Evolutionary conservation across 148 eudicot genomes (phyloP).

Genomic region (Amaranthus palmeri): DNA sequence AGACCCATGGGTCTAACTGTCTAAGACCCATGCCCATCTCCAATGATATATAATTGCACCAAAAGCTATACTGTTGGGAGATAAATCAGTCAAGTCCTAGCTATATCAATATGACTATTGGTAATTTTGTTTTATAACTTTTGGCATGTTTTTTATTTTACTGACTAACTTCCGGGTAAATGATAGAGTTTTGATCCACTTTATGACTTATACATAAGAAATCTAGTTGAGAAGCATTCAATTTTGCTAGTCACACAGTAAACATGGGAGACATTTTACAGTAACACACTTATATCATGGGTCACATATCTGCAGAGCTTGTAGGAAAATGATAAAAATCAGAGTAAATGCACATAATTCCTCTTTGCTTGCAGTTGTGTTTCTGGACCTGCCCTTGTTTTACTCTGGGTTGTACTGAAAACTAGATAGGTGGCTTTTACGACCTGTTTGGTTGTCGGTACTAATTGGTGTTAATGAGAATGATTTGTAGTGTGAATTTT

Average conservation of each 20-base stretch:
- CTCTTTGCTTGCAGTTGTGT: too few relatives aligned
- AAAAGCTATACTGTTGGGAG: background rate
- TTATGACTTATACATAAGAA: constrained; percentile 3
- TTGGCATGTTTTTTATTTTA: background rate
- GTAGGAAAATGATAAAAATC: constrained; percentile 9
- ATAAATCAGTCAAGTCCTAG: background rate
- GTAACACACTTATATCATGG: constrained; percentile 16
- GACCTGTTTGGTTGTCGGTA: too few relatives aligned
- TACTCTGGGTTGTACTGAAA: too few relatives aligned
- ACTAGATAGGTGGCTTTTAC: too few relatives aligned
- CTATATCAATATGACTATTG: background rate
- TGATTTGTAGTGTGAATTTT: too few relatives aligned
- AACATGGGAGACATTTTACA: background rate
- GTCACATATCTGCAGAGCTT: constrained; percentile 11
- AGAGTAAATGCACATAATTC: constrained; percentile 18
- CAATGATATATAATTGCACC: constrained; percentile 14
- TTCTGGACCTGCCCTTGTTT: too few relatives aligned
- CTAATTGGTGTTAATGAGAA: too few relatives aligned
- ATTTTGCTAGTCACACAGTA: background rate
- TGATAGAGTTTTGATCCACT: constrained; percentile 18
- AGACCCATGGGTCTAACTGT: too few relatives aligned
- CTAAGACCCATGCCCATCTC: too few relatives aligned
- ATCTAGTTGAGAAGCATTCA: background rate
- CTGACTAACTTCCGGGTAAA: constrained; percentile 5
- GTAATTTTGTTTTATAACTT: background rate